Evolutionary conservation across 179 eudicot genomes (phyloP).

Genomic region (Camellia oleifera): DNA sequence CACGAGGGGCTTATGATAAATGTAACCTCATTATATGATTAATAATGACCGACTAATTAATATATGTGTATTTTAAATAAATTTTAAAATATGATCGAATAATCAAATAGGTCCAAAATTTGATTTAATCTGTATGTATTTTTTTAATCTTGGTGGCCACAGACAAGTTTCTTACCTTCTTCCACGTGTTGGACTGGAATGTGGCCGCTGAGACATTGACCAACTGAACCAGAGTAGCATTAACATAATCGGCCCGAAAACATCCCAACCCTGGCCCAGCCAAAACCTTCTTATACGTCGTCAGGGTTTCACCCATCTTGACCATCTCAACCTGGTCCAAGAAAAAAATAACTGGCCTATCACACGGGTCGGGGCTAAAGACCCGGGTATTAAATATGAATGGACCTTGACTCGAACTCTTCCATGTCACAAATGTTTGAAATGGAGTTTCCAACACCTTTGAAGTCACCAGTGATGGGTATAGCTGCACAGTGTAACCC

Average conservation of each 20-base stretch:
- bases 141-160: not conserved
- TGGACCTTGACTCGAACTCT: conserved; percentile 49
- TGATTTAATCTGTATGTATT: no score
- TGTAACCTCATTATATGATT: no score
- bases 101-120: no score
- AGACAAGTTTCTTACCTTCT: conserved; percentile 26
- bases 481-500: conserved; percentile 77
- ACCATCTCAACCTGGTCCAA: conserved; percentile 39
- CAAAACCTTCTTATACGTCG: conserved; percentile 39
- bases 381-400: conserved; percentile 72
- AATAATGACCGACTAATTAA: no score
- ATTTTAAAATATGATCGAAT: no score
- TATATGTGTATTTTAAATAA: no score
- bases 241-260: conserved; percentile 21
- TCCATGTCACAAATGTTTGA: conserved; percentile 72
- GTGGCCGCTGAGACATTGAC: conserved; percentile 28
- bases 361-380: conserved; percentile 49
- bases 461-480: conserved; percentile 50
- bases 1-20: no score
- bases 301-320: conserved; percentile 28
- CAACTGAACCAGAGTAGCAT: conserved; percentile 22
- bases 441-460: conserved; percentile 54
- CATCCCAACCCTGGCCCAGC: conserved; percentile 31
- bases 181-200: conserved; percentile 27
- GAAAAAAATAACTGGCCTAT: conserved; percentile 52